phyloP scores from a whole-genome alignment of 768 basidiomycete genomes.

The Leccinum aurantiacum region DNA sequence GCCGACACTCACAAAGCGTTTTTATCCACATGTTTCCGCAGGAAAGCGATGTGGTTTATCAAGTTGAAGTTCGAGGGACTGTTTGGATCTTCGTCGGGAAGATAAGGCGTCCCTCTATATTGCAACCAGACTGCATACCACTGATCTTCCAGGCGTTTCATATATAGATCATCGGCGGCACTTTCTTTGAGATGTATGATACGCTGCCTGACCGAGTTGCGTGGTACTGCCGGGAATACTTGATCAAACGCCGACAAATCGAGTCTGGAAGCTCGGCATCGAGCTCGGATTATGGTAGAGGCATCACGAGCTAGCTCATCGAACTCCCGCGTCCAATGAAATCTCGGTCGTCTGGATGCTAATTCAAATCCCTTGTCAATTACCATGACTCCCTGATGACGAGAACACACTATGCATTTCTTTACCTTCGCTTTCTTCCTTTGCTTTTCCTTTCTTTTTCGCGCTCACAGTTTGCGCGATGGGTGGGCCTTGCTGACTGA shows the following conservation, averaged over 20 bases:
- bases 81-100: conserved; percentile 70
- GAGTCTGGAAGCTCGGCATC: conserved; percentile 63
- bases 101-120: conserved; percentile 60
- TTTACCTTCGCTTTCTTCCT: conserved; percentile 34
- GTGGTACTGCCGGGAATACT: conserved; percentile 75
- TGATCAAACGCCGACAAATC: conserved; percentile 75
- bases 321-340: conserved; percentile 83
- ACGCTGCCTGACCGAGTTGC: conserved; percentile 71
- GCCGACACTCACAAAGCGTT: conserved; percentile 69
- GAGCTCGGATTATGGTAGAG: conserved; percentile 75
- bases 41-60: conserved; percentile 75
- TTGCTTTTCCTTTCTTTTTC: conserved; percentile 35
- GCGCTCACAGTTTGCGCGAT: conserved; percentile 32
- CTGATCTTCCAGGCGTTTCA: conserved; percentile 73
- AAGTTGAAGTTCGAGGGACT: conserved; percentile 77
- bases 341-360: conserved; percentile 56
- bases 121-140: conserved; percentile 81
- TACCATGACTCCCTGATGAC: background rate
- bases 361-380: conserved; percentile 9
- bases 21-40: conserved; percentile 83
- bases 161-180: conserved; percentile 70
- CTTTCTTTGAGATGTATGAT: conserved; percentile 58
- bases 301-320: conserved; percentile 90
- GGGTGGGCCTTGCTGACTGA: conserved; percentile 52
- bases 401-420: background rate